Evolutionary conservation across 1,284 basidiomycete species (phyloP).

Genomic region (Sutorius eximius): DNA sequence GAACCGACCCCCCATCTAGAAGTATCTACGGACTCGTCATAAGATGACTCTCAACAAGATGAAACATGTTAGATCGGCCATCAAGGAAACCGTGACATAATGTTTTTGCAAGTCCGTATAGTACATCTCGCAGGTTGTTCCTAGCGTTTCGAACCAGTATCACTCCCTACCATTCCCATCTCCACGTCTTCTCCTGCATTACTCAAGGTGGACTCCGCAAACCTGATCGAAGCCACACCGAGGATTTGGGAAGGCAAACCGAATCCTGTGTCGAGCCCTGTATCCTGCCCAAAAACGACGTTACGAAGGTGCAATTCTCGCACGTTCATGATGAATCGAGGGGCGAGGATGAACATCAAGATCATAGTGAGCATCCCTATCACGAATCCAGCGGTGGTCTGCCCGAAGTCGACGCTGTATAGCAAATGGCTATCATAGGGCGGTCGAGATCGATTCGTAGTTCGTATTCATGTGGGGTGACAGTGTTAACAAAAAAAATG

Average conservation of each 20-base stretch:
- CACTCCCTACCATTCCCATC: conserved; percentile 4
- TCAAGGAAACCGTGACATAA: not conserved
- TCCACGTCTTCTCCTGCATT: conserved; percentile 1
- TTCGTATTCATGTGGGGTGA: not conserved
- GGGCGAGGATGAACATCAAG: conserved; percentile 17
- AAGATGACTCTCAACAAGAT: not conserved
- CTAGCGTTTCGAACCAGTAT: not conserved
- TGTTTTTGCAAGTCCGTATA: not conserved
- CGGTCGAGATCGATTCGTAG: not conserved
- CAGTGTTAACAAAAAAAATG: not conserved
- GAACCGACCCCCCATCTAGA: too few relatives aligned
- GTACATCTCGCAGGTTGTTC: not conserved
- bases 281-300: not conserved
- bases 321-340: conserved; percentile 23
- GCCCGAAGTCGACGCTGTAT: conserved; percentile 10
- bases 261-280: conserved; percentile 19
- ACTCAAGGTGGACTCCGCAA: not conserved
- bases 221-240: not conserved
- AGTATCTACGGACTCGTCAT: not conserved
- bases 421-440: conserved; percentile 14
- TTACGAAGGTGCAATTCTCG: conserved; percentile 12
- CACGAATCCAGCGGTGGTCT: not conserved
- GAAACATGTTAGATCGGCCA: not conserved
- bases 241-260: conserved; percentile 2
- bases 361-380: not conserved